phyloP scores from a whole-genome alignment of 768 basidiomycete species.

The Heimioporus sp. region DNA sequence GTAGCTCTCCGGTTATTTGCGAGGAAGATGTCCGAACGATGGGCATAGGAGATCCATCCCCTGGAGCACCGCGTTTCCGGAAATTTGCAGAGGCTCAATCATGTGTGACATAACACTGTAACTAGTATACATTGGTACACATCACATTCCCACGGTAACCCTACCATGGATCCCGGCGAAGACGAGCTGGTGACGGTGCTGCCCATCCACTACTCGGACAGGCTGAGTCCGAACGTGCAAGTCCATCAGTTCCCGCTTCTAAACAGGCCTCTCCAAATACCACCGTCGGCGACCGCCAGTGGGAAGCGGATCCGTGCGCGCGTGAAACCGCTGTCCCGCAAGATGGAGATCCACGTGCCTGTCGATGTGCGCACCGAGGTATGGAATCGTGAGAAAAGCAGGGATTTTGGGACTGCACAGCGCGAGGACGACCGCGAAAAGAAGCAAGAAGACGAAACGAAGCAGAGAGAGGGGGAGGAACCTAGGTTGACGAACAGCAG shows the following conservation, averaged over 20 bases:
- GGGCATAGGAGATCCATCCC: slow-evolving; percentile 6
- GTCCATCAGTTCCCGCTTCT: slow-evolving; percentile 82
- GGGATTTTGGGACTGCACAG: slow-evolving; percentile 62
- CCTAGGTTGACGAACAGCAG: slow-evolving; percentile 68
- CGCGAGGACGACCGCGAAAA: slow-evolving; percentile 77
- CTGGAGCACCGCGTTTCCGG: not conserved
- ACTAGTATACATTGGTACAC: not conserved
- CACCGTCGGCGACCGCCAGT: slow-evolving; percentile 67
- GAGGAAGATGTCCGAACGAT: not conserved
- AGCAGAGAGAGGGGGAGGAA: slow-evolving; percentile 50
- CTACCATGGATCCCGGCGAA: slow-evolving; percentile 27
- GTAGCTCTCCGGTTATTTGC: not conserved
- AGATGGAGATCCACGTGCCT: slow-evolving; percentile 78
- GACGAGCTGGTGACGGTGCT: slow-evolving; percentile 67
- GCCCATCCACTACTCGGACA: slow-evolving; percentile 70
- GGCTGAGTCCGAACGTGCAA: slow-evolving; percentile 61
- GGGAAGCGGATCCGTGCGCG: slow-evolving; percentile 79
- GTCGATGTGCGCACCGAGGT: slow-evolving; percentile 79
- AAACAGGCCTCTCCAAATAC: slow-evolving; percentile 68
- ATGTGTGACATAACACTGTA: too few species aligned
- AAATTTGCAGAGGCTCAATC: slow-evolving; percentile 1
- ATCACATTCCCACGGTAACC: slow-evolving; percentile 16
- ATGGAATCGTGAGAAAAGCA: slow-evolving; percentile 72
- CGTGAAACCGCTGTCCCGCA: slow-evolving; percentile 58
- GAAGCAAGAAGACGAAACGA: slow-evolving; percentile 57